Base-by-base conservation (phyloP, 1,284 basidiomycete genomes). In the Acaromyces ingoldii region DNA sequence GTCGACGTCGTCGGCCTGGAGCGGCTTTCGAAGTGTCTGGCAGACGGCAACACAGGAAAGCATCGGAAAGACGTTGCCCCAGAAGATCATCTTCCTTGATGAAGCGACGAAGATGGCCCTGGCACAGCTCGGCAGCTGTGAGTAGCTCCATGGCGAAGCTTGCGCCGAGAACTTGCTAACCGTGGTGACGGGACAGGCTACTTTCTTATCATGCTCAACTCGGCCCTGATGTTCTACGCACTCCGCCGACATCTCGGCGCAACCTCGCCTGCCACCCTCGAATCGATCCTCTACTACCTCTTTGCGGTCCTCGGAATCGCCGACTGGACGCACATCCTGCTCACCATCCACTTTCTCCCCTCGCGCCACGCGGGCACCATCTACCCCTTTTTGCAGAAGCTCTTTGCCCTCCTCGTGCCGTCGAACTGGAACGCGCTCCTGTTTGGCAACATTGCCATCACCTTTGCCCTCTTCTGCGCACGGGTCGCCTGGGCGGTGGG, bases 391-490 rank as follows among this genome's bases (percentile, higher is more conserved):
- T 10, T 26, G n/a, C 49, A 55, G 10, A 64, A 62, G 44, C 29
- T 58, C 7, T 21, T 9, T 3, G 43, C 62, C 11, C 47, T 60
- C 6, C 49, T 56, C 6, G 38, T 52, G 2, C 58, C 57, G 4
- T 26, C 13, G 6, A 59, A 34, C 39, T 67, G 65, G 65, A 67
- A 67, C 38, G 55, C 60, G 10, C 28, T 67, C 17, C 58, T 70
- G 5, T 70, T 70, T 40, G 67, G 67, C 5, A 70, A 70, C 51
- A 63, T 70, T 38, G 49, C 65, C 45, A 67, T 70, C 56, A 67
- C 67, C 1, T 58, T 70, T 21, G 51, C 63, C 31, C 55, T 70
- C 9, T 67, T 70, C 39, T 63, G 56, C 41, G 57, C 60, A 50
- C 58, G 63, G 19, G 42, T 31, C n/a, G 42, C 42, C 22, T 45